Evolutionary conservation across 164 flowering plant genomes (phyloP).

Genomic region (Buxus sempervirens): DNA sequence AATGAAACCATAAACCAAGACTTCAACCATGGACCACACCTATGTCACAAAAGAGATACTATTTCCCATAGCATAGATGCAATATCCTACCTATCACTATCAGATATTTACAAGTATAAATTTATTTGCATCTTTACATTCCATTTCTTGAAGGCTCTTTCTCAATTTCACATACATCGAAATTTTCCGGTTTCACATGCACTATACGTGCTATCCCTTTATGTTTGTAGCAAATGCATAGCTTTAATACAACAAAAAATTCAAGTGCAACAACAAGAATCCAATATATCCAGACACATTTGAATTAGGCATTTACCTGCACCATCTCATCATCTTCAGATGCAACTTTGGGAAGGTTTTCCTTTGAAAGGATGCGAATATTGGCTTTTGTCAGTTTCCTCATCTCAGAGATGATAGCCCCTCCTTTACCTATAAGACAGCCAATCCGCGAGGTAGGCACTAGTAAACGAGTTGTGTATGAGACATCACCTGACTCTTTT

Average conservation of each 20-base stretch:
- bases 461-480: slow-evolving; percentile 75
- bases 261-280: too few relatives aligned
- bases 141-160: too few relatives aligned
- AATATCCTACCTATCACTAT: too few relatives aligned
- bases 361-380: slow-evolving; percentile 86
- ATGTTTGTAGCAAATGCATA: not conserved
- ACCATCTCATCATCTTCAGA: slow-evolving; percentile 95
- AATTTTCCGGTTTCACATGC: too few relatives aligned
- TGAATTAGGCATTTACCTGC: slow-evolving; percentile 49
- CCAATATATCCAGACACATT: not conserved
- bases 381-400: slow-evolving; percentile 81
- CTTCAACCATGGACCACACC: too few relatives aligned
- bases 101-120: too few relatives aligned
- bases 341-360: slow-evolving; percentile 85
- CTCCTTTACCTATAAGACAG: slow-evolving; percentile 95
- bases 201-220: too few relatives aligned
- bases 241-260: not conserved
- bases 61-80: too few relatives aligned
- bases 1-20: too few relatives aligned
- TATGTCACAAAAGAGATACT: too few relatives aligned
- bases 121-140: too few relatives aligned
- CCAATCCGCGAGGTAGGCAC: slow-evolving; percentile 91
- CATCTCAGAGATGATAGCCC: slow-evolving; percentile 84
- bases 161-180: too few relatives aligned
- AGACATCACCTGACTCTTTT: slow-evolving; percentile 74